Percentiles rank a stretch among this genome's conserved stretches.
Conservation (phyloP, 208 protist species). For the Leishmania mexicana region DNA sequence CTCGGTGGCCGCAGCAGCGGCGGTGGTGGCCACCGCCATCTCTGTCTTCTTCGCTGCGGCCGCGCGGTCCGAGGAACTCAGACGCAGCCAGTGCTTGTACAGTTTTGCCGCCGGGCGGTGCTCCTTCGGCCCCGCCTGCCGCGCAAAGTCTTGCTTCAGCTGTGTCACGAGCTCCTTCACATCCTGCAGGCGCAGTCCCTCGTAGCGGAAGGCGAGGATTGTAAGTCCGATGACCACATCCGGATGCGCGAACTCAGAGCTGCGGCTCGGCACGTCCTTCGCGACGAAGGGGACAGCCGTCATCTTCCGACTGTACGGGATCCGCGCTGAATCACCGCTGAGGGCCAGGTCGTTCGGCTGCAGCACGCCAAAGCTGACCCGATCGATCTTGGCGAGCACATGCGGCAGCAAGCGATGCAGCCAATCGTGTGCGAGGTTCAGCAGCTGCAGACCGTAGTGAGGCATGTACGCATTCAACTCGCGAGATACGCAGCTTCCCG, state of each 20-base stretch:
- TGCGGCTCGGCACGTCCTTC: slow-evolving; percentile 95
- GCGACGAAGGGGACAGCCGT: slow-evolving; percentile 96
- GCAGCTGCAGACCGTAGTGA: slow-evolving; percentile 70
- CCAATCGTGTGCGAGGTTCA: slow-evolving; percentile 92
- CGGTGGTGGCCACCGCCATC: background rate
- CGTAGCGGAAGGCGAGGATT: slow-evolving; percentile 92
- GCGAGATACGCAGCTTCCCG: slow-evolving; percentile 19
- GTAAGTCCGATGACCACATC: slow-evolving; percentile 95
- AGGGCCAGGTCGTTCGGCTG: slow-evolving; percentile 70
- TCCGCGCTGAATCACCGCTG: slow-evolving; percentile 34
- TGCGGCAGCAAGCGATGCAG: slow-evolving; percentile 92
- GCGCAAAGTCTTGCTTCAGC: slow-evolving; percentile 86
- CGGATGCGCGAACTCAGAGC: slow-evolving; percentile 95
- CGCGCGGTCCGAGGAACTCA: slow-evolving; percentile 39
- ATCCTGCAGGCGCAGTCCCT: slow-evolving; percentile 88
- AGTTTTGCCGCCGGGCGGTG: slow-evolving; percentile 83
- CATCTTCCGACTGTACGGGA: slow-evolving; percentile 82
- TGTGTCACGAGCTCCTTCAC: slow-evolving; percentile 76
- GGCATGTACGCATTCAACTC: slow-evolving; percentile 43
- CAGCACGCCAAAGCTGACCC: slow-evolving; percentile 94
- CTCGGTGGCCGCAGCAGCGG: background rate
- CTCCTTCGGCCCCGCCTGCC: slow-evolving; percentile 86
- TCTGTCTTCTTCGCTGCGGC: slow-evolving; percentile 19
- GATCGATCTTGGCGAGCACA: slow-evolving; percentile 93
- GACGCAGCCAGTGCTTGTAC: slow-evolving; percentile 83